Conservation (phyloP, 2,329 filamentous ascomycete species). For the Trichoderma citrinoviride region DNA sequence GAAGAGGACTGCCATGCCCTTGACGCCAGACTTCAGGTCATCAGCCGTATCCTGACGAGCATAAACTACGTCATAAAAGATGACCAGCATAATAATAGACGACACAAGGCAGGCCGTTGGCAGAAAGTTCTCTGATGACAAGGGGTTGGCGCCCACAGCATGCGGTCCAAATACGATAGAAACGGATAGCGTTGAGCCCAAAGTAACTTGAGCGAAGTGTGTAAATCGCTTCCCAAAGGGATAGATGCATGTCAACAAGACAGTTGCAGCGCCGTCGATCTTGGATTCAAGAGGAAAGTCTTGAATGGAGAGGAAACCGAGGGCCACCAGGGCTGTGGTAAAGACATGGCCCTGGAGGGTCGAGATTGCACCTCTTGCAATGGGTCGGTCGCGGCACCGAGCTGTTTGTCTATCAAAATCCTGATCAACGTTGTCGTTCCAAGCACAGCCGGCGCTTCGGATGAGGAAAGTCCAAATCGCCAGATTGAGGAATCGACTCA, state of each 20-base stretch:
- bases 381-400: conserved; percentile 50
- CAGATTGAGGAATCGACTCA: conserved; percentile 37
- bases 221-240: conserved; percentile 52
- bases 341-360: conserved; percentile 40
- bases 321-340: conserved; percentile 10
- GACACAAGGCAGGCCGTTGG: conserved; percentile 26
- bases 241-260: conserved; percentile 46
- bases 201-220: conserved; percentile 50
- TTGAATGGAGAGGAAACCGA: background rate
- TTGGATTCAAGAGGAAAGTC: conserved; percentile 22
- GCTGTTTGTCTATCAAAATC: conserved; percentile 52
- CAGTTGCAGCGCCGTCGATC: conserved; percentile 40
- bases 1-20: conserved; percentile 33
- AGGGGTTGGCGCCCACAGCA: conserved; percentile 23
- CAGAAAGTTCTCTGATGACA: conserved; percentile 20
- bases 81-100: conserved; percentile 29
- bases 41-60: conserved; percentile 37
- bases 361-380: conserved; percentile 50
- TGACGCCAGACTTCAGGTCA: conserved; percentile 37
- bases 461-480: conserved; percentile 45
- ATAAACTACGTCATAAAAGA: conserved; percentile 39
- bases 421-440: conserved; percentile 56
- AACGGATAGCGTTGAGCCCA: conserved; percentile 50
- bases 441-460: conserved; percentile 51
- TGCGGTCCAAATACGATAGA: conserved; percentile 23